A percentile compares a stretch with the other conserved stretches of the same genome.
These are phyloP conservation scores for Cylindrotheca fusiformis DNA, from an alignment of 108 stramenopile genomes.

Conservation along the genomic window DNA sequence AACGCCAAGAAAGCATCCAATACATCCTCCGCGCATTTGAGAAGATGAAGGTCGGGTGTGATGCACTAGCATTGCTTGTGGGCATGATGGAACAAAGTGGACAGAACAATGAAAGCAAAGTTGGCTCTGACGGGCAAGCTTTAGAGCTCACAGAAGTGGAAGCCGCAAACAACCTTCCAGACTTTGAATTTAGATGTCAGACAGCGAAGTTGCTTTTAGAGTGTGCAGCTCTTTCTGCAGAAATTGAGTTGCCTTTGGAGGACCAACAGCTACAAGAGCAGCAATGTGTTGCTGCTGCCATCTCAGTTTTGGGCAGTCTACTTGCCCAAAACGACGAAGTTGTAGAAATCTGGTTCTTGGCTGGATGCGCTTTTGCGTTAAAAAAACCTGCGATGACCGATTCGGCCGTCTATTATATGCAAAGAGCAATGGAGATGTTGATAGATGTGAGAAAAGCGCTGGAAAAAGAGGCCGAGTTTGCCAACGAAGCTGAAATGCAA, in stretches of 20 bases:
- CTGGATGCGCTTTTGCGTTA: conserved; percentile 77
- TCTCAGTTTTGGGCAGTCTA: conserved; percentile 79
- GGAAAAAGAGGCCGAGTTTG: conserved; percentile 42
- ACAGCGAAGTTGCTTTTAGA: conserved; percentile 83
- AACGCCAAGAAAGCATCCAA: conserved; percentile 59
- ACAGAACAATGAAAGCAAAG: neutral
- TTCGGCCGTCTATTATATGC: conserved; percentile 58
- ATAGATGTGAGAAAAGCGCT: conserved; percentile 53
- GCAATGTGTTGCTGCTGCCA: conserved; percentile 62
- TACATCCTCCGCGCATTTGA: conserved; percentile 65
- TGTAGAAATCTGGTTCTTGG: conserved; percentile 80
- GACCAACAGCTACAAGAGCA: conserved; percentile 20
- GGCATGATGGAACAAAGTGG: conserved; percentile 49
- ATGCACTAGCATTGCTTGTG: conserved; percentile 71
- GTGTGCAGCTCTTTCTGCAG: conserved; percentile 47
- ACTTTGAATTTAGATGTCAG: conserved; percentile 81
- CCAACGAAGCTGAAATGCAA: conserved; percentile 42
- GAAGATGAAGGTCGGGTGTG: conserved; percentile 72
- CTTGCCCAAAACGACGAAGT: conserved; percentile 89
- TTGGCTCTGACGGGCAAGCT: conserved; percentile 17
- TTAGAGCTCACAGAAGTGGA: conserved; percentile 53
- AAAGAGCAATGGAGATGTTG: conserved; percentile 74
- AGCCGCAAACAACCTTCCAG: conserved; percentile 53
- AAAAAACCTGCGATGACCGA: conserved; percentile 47
- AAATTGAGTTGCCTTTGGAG: neutral